Evolutionary conservation across 2,329 filamentous ascomycete species (phyloP).

Genomic region (Alternaria ethzedia): DNA sequence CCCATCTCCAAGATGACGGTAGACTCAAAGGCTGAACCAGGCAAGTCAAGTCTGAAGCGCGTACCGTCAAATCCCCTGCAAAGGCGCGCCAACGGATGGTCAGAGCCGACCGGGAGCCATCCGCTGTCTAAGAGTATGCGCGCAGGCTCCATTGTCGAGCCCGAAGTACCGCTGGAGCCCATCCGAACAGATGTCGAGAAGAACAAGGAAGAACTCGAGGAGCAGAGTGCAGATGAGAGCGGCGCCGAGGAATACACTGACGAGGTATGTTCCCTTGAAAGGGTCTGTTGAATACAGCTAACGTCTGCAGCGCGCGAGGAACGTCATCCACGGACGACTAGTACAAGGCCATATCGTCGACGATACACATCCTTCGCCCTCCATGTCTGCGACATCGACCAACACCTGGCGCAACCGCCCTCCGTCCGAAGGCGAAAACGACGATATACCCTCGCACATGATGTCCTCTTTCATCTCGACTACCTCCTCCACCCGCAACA

Average conservation of each 20-base stretch:
- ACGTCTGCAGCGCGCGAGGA: constrained; percentile 67
- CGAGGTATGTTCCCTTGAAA: constrained; percentile 50
- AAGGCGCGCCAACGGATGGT: constrained; percentile 36
- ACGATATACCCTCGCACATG: constrained; percentile 78
- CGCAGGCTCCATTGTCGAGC: constrained; percentile 42
- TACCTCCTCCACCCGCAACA: constrained; percentile 64
- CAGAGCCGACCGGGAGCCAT: constrained; percentile 33
- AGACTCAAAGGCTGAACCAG: constrained; percentile 33
- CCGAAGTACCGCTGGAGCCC: constrained; percentile 36
- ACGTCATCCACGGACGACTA: constrained; percentile 89
- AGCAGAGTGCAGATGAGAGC: constrained; percentile 31
- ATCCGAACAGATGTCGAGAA: constrained; percentile 29
- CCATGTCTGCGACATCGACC: constrained; percentile 68
- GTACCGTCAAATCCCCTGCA: constrained; percentile 37
- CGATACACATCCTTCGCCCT: constrained; percentile 85
- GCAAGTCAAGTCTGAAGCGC: constrained; percentile 36
- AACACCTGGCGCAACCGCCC: constrained; percentile 55
- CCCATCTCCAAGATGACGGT: constrained; percentile 32
- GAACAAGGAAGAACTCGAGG: constrained; percentile 22
- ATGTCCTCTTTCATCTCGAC: constrained; percentile 80
- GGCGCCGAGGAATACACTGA: constrained; percentile 67
- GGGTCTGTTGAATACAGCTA: constrained; percentile 7
- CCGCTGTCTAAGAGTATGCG: constrained; percentile 47
- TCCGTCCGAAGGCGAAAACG: constrained; percentile 56
- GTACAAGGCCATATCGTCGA: constrained; percentile 95